Conservation (phyloP, 192 early-diverging fungal species). For the Linderina pennispora region DNA sequence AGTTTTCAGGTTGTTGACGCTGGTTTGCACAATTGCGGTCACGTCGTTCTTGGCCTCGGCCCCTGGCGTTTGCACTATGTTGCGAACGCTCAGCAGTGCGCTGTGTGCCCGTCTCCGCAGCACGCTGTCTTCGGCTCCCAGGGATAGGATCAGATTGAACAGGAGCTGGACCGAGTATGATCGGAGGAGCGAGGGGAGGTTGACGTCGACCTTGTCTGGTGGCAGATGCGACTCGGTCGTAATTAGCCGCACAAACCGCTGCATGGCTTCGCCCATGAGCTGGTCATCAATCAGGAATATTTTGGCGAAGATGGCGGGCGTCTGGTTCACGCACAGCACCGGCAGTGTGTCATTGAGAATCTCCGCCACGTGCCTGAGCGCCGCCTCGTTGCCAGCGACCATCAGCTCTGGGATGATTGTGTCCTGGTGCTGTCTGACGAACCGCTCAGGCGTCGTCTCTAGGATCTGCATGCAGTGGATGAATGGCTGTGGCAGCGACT, state of each 20-base stretch:
- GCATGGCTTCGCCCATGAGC: slow-evolving; percentile 43
- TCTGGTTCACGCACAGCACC: slow-evolving; percentile 43
- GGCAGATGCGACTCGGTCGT: slow-evolving; percentile 26
- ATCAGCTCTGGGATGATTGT: slow-evolving; percentile 27
- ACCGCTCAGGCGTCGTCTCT: slow-evolving; percentile 14
- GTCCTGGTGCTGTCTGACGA: slow-evolving; percentile 21
- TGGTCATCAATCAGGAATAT: slow-evolving; percentile 48
- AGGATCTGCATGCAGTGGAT: slow-evolving; percentile 35
- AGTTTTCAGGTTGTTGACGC: slow-evolving; percentile 10
- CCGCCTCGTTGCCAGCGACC: slow-evolving; percentile 16
- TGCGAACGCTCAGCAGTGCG: slow-evolving; percentile 33
- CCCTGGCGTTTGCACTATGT: slow-evolving; percentile 13
- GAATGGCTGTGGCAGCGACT: slow-evolving; percentile 15
- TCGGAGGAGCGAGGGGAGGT: slow-evolving; percentile 38
- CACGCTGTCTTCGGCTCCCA: slow-evolving; percentile 28
- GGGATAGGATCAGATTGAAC: slow-evolving; percentile 38
- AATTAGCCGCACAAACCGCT: slow-evolving; percentile 33
- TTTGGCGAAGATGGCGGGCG: slow-evolving; percentile 33
- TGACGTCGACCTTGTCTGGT: slow-evolving; percentile 32
- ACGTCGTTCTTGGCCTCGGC: slow-evolving; percentile 18
- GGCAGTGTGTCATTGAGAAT: slow-evolving; percentile 29
- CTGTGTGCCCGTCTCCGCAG: slow-evolving; percentile 36
- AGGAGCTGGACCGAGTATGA: slow-evolving; percentile 44
- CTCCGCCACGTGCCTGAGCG: slow-evolving; percentile 23
- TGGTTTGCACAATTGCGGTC: slow-evolving; percentile 26